Conservation (phyloP, 176 grass and related monocot species). For the Aechmea fasciata region DNA sequence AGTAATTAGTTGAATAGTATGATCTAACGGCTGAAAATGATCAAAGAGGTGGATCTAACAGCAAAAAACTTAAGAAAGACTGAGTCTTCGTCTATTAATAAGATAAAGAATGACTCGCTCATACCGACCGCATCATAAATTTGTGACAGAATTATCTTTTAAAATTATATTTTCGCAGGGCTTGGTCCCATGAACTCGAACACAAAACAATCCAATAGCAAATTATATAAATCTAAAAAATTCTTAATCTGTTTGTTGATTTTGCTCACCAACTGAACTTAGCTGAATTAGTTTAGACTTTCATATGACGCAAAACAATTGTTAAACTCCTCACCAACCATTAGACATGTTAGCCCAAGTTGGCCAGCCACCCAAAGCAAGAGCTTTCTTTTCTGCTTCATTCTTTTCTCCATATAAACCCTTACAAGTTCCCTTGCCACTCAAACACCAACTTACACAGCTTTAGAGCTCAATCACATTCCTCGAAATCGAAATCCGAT, state of each 20-base stretch:
- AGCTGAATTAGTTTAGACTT: neutral
- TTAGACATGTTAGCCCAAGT: conserved; percentile 7
- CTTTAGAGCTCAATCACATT: neutral
- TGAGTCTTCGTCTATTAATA: too few relatives aligned
- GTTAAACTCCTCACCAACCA: neutral
- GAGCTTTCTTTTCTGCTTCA: conserved; percentile 9
- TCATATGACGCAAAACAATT: neutral
- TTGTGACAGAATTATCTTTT: too few relatives aligned
- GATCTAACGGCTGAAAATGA: too few relatives aligned
- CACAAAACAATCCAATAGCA: too few relatives aligned
- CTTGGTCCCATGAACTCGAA: too few relatives aligned
- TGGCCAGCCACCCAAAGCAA: conserved; percentile 5
- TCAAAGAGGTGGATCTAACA: too few relatives aligned
- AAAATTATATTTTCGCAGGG: too few relatives aligned
- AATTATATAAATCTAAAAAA: too few relatives aligned
- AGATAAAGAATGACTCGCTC: too few relatives aligned
- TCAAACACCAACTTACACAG: neutral
- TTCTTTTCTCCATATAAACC: neutral
- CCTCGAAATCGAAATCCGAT: conserved; percentile 10
- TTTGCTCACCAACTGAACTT: neutral
- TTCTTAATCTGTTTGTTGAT: neutral
- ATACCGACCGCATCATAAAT: too few relatives aligned
- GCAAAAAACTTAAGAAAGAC: too few relatives aligned
- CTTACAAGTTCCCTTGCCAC: neutral
- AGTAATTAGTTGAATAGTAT: too few relatives aligned